phyloP scores from a whole-genome alignment of 1,139 yeast species.

The Entelexis sorbosivorans region DNA sequence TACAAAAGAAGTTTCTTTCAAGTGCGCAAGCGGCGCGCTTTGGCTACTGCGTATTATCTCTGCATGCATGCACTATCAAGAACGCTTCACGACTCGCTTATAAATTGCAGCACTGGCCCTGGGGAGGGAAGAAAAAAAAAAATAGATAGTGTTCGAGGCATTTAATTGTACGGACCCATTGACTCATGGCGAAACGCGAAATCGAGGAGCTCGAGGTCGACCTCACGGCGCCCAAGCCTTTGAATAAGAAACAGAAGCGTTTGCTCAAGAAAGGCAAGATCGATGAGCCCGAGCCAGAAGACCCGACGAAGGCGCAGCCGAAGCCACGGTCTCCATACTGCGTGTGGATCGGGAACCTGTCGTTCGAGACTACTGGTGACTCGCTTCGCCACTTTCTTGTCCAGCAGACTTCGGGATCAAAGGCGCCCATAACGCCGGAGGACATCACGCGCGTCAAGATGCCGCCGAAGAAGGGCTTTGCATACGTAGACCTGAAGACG shows the following conservation, averaged over 20 bases:
- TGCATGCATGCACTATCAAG: not conserved
- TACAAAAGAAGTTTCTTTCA: too few relatives aligned
- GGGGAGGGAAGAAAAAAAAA: not conserved
- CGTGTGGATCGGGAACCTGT: slow-evolving; percentile 89
- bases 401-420: slow-evolving; percentile 40
- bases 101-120: not conserved
- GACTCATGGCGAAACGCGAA: slow-evolving; percentile 19
- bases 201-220: slow-evolving; percentile 64
- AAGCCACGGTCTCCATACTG: slow-evolving; percentile 47
- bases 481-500: slow-evolving; percentile 73
- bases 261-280: slow-evolving; percentile 51
- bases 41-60: too few relatives aligned
- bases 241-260: slow-evolving; percentile 87
- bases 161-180: not conserved
- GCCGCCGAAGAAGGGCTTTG: slow-evolving; percentile 54
- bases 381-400: slow-evolving; percentile 57
- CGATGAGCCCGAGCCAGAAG: slow-evolving; percentile 29
- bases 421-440: slow-evolving; percentile 33
- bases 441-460: slow-evolving; percentile 36
- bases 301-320: slow-evolving; percentile 24
- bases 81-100: not conserved
- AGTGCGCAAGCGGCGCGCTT: too few relatives aligned
- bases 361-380: slow-evolving; percentile 73
- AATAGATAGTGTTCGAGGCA: not conserved
- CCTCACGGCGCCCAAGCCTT: slow-evolving; percentile 62